A percentile compares a stretch with the other conserved stretches of the same genome.
Conservation (phyloP, 495 filamentous ascomycete species). For the Schizothecium vesticola region DNA sequence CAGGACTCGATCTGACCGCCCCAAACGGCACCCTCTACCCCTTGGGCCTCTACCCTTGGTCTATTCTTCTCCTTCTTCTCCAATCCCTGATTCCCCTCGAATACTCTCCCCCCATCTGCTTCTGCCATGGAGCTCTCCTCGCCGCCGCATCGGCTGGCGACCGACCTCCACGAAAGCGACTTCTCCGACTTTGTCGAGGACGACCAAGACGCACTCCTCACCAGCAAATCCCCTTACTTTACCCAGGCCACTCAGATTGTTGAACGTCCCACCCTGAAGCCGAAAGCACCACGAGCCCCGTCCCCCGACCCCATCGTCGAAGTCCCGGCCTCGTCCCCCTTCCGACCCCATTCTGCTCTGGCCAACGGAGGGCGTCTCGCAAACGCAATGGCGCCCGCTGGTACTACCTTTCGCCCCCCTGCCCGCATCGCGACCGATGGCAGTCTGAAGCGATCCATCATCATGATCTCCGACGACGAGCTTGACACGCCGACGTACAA, state of each 20-base stretch:
- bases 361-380: slow-evolving; percentile 39
- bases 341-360: slow-evolving; percentile 30
- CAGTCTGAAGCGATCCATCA: slow-evolving; percentile 26
- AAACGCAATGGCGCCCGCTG: slow-evolving; percentile 68
- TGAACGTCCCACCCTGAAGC: slow-evolving; percentile 13
- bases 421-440: slow-evolving; percentile 7
- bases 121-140: slow-evolving; percentile 14
- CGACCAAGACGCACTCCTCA: slow-evolving; percentile 18
- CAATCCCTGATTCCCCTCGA: neutral
- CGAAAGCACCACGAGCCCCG: slow-evolving; percentile 23
- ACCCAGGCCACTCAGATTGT: slow-evolving; percentile 69
- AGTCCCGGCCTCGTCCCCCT: slow-evolving; percentile 78
- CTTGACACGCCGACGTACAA: slow-evolving; percentile 33
- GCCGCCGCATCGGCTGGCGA: neutral
- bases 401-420: slow-evolving; percentile 62
- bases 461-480: slow-evolving; percentile 43
- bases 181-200: slow-evolving; percentile 19
- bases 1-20: neutral
- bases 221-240: slow-evolving; percentile 36
- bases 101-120: neutral
- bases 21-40: neutral
- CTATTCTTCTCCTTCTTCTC: neutral
- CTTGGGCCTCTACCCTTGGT: neutral
- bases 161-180: neutral
- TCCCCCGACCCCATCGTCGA: slow-evolving; percentile 58